A percentile compares a stretch with the other conserved stretches of the same genome.
Evolutionary conservation across 805 yeast species (phyloP).

Genomic region (Groenewaldozyma salmanticensis): DNA sequence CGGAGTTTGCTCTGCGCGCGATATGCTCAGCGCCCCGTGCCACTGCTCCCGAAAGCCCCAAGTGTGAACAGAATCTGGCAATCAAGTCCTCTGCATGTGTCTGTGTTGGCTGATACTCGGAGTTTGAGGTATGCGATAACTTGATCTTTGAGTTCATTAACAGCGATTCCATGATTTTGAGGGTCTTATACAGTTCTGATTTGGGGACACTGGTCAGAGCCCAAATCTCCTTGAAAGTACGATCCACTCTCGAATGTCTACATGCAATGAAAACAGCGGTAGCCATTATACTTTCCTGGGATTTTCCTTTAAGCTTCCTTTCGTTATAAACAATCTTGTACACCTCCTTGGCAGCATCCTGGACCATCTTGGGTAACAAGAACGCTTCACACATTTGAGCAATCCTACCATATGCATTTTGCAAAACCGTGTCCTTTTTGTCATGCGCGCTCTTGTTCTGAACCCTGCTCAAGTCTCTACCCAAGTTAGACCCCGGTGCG

Average conservation of each 20-base stretch:
- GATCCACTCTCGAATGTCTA: constrained; percentile 83
- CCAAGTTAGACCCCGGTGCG: constrained; percentile 73
- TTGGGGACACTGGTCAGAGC: constrained; percentile 89
- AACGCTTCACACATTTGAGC: constrained; percentile 97
- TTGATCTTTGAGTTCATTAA: constrained; percentile 29
- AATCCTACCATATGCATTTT: constrained; percentile 81
- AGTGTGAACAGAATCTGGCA: constrained; percentile 90
- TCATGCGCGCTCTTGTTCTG: constrained; percentile 82
- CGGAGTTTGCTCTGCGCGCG: constrained; percentile 80
- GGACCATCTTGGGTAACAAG: constrained; percentile 87
- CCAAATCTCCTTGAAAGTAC: constrained; percentile 93
- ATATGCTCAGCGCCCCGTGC: constrained; percentile 90
- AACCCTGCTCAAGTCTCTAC: constrained; percentile 85
- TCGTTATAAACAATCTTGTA: constrained; percentile 87
- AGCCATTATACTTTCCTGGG: constrained; percentile 91
- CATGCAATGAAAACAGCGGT: constrained; percentile 94
- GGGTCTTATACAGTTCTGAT: constrained; percentile 88
- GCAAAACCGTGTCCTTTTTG: constrained; percentile 76
- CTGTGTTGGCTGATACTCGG: constrained; percentile 59
- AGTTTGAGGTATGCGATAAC: constrained; percentile 31
- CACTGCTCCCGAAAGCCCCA: constrained; percentile 76
- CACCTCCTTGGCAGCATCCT: constrained; percentile 96
- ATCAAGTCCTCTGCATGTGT: constrained; percentile 91
- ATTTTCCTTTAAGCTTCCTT: constrained; percentile 74
- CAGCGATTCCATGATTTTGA: constrained; percentile 71